Base-by-base conservation (phyloP, 2,329 filamentous ascomycete genomes). In the Claviceps paspali region DNA sequence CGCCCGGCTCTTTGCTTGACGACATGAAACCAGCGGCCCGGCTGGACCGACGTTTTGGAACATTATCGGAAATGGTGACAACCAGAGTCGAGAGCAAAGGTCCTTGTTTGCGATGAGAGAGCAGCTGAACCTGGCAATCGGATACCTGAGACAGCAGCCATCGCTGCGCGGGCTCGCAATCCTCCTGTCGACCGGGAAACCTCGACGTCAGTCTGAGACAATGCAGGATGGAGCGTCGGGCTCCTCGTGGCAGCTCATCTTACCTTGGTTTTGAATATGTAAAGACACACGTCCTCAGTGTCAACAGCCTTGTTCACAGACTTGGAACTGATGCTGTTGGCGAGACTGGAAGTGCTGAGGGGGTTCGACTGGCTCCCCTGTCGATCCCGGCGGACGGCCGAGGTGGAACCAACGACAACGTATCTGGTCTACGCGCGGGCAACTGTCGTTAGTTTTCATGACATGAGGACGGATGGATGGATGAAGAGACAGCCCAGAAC, bases 1-100 rank as follows among this genome's bases (percentile, higher is more conserved):
- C 57, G 7, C 58, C 53, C 2, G 63, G 56, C 12, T 74, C 68
- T 49, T 68, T 74, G 40, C 57, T 64, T 6, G 60, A 53, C 8
- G 66, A 53, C 14, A 65, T 67, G 17, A 79, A 57, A 3, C 70
- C 70, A 4, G 70, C 67, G 3, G 76, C 71, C 42, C 75, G 65
- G 45, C 75, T 79, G 33, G 76, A 79, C 41, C 76, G 65, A 35
- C 76, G 68, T 47, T 78, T 79, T 38, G 72, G 68, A 43, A 75
- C 60, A 51, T 73, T 77, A 44, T 79, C 73, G 27, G 65, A 62
- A 33, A 79, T 56, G 44, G 61, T 70, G 27, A 79, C 50, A 32
- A 76, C 60, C 10, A 80, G 62, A 5, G 76, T 79, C 2, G 73
- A 73, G 6, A 74, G 54, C 4, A 68, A 61, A 9, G 70, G 67